Conservation (phyloP, 1,284 basidiomycete genomes). For the Ustanciosporium gigantosporum region DNA sequence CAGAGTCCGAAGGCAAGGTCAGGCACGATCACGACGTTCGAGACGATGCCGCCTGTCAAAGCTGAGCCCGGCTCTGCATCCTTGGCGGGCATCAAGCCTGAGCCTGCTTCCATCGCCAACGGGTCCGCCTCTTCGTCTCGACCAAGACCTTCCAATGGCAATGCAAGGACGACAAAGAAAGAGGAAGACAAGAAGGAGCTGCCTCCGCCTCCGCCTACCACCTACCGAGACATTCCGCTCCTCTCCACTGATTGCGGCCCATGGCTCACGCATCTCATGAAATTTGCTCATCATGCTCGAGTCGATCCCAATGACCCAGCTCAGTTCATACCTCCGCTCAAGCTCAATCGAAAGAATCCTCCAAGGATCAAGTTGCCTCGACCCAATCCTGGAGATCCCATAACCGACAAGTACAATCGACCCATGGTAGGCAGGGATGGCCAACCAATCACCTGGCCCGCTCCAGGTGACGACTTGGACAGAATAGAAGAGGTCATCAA, state of each 20-base stretch:
- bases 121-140: slow-evolving; percentile 5
- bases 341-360: slow-evolving; percentile 58
- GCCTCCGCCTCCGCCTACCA: slow-evolving; percentile 39
- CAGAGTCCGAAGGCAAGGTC: too few relatives aligned
- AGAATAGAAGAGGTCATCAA: slow-evolving; percentile 37
- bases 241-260: slow-evolving; percentile 43
- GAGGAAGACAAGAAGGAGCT: slow-evolving; percentile 28
- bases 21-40: too few relatives aligned
- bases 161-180: slow-evolving; percentile 9
- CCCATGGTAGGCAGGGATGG: slow-evolving; percentile 50
- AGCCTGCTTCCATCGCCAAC: slow-evolving; percentile 4
- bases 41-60: slow-evolving; percentile 39
- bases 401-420: slow-evolving; percentile 50
- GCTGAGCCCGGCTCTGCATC: slow-evolving; percentile 18
- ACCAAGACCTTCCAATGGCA: slow-evolving; percentile 14
- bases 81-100: slow-evolving; percentile 15
- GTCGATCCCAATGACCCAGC: slow-evolving; percentile 51
- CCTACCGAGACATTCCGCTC: slow-evolving; percentile 57
- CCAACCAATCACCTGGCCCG: slow-evolving; percentile 45
- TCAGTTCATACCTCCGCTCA: slow-evolving; percentile 56
- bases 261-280: slow-evolving; percentile 52
- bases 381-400: slow-evolving; percentile 50
- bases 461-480: slow-evolving; percentile 39
- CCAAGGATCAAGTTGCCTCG: slow-evolving; percentile 52
- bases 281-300: slow-evolving; percentile 53